These are phyloP conservation scores for Populus ilicifolia DNA, from an alignment of 345 rosid species.

Conservation along the genomic window DNA sequence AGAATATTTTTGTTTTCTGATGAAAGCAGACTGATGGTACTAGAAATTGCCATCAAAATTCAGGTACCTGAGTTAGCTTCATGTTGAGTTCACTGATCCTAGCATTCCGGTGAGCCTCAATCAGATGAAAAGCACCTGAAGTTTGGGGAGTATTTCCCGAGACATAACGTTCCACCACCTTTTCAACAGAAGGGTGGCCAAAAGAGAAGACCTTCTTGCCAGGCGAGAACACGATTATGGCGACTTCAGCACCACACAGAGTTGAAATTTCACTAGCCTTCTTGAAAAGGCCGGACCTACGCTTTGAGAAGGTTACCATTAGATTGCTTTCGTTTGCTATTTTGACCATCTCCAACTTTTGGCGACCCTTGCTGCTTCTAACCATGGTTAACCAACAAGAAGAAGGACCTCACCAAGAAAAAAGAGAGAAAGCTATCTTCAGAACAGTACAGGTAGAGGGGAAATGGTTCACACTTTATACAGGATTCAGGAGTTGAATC, in stretches of 20 bases:
- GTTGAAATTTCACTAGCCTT: conserved; percentile 30
- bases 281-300: conserved; percentile 24
- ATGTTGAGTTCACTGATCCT: conserved; percentile 41
- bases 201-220: conserved; percentile 24
- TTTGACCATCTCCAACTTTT: conserved; percentile 19
- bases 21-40: too few species aligned
- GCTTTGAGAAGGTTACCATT: conserved; percentile 24
- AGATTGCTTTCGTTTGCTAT: conserved; percentile 23
- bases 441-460: not conserved
- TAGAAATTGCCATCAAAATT: not conserved
- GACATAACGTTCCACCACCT: conserved; percentile 16
- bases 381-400: conserved; percentile 3
- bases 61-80: conserved; percentile 20
- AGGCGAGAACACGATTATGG: conserved; percentile 23
- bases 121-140: conserved; percentile 28
- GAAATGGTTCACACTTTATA: conserved; percentile 2
- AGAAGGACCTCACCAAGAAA: not conserved
- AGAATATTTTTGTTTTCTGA: not conserved
- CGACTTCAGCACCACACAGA: conserved; percentile 25
- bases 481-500: not conserved
- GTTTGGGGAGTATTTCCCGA: conserved; percentile 11
- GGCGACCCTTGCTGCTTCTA: conserved; percentile 10
- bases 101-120: conserved; percentile 43
- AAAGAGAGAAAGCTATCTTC: not conserved
- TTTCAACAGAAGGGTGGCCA: conserved; percentile 22